Conservation (phyloP, 495 filamentous ascomycete species). For the Annulohypoxylon moriforme region DNA sequence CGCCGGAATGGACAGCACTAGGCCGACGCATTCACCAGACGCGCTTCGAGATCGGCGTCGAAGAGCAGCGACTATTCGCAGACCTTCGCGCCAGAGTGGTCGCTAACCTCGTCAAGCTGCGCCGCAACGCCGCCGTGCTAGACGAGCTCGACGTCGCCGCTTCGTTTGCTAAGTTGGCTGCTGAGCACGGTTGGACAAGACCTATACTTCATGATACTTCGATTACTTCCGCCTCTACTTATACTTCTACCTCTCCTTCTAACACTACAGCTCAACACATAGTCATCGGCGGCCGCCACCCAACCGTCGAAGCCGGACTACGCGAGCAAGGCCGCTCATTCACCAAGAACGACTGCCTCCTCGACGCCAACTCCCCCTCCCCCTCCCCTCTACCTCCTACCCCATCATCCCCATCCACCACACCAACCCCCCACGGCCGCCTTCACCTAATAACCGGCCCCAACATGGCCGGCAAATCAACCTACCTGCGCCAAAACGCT, state of each 20-base stretch:
- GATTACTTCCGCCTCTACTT: constrained; percentile 1
- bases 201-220: constrained; percentile 72
- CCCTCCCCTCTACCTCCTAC: neutral
- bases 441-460: constrained; percentile 94
- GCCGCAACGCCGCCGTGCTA: constrained; percentile 86
- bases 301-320: constrained; percentile 86
- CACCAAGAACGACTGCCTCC: constrained; percentile 85
- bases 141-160: constrained; percentile 92
- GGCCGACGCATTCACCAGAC: constrained; percentile 78
- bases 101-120: constrained; percentile 79
- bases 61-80: constrained; percentile 80
- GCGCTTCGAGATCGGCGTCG: constrained; percentile 78
- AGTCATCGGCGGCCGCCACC: constrained; percentile 86
- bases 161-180: constrained; percentile 81
- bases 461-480: constrained; percentile 99
- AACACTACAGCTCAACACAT: constrained; percentile 27
- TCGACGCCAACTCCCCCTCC: constrained; percentile 58
- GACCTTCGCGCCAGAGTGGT: constrained; percentile 79
- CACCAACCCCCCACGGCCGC: constrained; percentile 61
- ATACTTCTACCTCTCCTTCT: neutral
- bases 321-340: constrained; percentile 84
- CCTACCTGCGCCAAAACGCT: constrained; percentile 93
- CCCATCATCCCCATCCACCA: neutral
- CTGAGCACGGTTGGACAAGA: constrained; percentile 76
- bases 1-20: constrained; percentile 83